Percentiles rank a stretch among this genome's conserved stretches.
Conservation (phyloP, 2,329 filamentous ascomycete genomes). For the Claviceps arundinis region DNA sequence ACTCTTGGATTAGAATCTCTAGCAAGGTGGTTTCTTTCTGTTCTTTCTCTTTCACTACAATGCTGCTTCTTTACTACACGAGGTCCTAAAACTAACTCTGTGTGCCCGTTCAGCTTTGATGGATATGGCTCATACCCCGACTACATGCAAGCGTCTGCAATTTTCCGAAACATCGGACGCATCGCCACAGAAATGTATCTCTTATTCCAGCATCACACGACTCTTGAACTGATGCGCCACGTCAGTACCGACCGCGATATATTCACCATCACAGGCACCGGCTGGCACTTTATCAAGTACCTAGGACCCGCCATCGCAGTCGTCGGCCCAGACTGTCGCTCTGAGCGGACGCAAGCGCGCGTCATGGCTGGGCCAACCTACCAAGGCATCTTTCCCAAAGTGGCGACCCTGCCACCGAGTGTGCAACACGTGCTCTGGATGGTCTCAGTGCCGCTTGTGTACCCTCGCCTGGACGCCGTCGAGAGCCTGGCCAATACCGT, state of each 20-base stretch:
- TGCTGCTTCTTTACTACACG: background rate
- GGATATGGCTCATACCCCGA: constrained; percentile 95
- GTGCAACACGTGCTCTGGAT: constrained; percentile 98
- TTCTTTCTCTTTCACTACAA: background rate
- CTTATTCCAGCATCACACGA: constrained; percentile 96
- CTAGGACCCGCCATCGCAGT: constrained; percentile 83
- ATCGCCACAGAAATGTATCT: constrained; percentile 97
- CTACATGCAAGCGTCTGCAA: constrained; percentile 94
- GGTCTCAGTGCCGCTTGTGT: constrained; percentile 80
- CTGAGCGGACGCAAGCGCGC: constrained; percentile 77
- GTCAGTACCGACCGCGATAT: constrained; percentile 79
- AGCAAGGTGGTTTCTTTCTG: background rate
- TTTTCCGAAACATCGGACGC: constrained; percentile 96
- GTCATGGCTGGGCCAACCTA: constrained; percentile 95
- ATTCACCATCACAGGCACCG: constrained; percentile 92
- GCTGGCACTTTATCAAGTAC: constrained; percentile 98
- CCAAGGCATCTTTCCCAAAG: constrained; percentile 91
- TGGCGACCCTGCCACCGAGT: constrained; percentile 77
- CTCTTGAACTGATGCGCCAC: constrained; percentile 81
- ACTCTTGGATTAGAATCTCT: no score
- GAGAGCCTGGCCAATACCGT: constrained; percentile 86
- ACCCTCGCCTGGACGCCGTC: constrained; percentile 80
- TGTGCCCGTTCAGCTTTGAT: constrained; percentile 56
- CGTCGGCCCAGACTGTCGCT: constrained; percentile 81
- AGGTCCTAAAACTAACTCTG: background rate